Conservation (phyloP, 2,329 filamentous ascomycete species). For the Tolypocladium inflatum region DNA sequence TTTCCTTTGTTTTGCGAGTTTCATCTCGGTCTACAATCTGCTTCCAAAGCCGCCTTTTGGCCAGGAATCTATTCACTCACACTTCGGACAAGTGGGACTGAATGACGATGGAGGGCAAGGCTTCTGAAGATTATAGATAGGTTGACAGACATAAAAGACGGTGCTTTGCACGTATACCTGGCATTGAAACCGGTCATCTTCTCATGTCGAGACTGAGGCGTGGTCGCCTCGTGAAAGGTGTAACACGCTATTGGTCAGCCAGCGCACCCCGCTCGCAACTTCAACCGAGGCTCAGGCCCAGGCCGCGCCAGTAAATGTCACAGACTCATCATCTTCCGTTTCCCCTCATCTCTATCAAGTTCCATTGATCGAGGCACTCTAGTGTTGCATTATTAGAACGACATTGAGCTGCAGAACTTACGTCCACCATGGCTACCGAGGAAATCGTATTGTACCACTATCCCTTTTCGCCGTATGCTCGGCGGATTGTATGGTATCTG, state of each 20-base stretch:
- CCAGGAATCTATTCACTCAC: neutral
- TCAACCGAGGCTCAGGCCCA: neutral
- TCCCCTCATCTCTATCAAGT: neutral
- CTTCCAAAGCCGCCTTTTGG: neutral
- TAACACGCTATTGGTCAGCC: conserved; percentile 11
- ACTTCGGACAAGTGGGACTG: neutral
- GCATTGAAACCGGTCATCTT: neutral
- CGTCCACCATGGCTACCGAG: conserved; percentile 10
- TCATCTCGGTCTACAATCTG: neutral
- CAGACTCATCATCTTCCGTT: neutral
- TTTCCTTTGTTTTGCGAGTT: neutral
- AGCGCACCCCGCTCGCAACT: neutral
- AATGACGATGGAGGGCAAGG: neutral
- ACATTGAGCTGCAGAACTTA: neutral
- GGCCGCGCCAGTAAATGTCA: neutral
- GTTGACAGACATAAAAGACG: too few relatives aligned
- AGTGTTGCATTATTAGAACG: neutral
- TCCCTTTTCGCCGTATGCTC: conserved; percentile 53
- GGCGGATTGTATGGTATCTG: conserved; percentile 58
- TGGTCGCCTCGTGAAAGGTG: conserved; percentile 1
- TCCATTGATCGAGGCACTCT: too few relatives aligned
- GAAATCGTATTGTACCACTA: conserved; percentile 57
- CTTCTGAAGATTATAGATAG: neutral
- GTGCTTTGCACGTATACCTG: neutral
- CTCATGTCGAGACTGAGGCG: neutral